Evolutionary conservation across 305 asterid genomes (phyloP), one percentile per base, ranked within the genome.

Genomic region (Rubia balearica): DNA sequence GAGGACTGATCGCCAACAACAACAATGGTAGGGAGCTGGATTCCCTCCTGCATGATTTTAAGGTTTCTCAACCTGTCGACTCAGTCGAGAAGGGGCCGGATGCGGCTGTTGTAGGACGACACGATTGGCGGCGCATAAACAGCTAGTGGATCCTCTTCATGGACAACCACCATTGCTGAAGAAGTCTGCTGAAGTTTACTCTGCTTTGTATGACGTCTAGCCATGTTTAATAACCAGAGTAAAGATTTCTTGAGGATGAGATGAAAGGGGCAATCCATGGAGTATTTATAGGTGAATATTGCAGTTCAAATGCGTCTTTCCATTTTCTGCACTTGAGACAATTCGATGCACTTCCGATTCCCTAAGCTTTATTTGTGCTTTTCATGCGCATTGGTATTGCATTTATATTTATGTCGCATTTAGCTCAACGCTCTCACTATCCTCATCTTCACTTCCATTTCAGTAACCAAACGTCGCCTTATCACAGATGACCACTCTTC

Each of bases 1-100:
- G 74, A 78, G 17, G 84, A 81, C 55, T 74, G 82, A 64, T 81
- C 82, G 0, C 84, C 82, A 0, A 77, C 77, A 13, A 81, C 76
- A n/a, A 81, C 82, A 65, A 80, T 77, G 17, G 84, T 74, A 0
- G 84, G 84, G 0, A 77, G 68, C 30, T 77, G 76, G 5, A 75
- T 73, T 11, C 79, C 83, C 55, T 79, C 83, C 68, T 79, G 80
- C 80, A 72, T 79, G 6, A 75, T 33, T 3, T 75, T 75, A 0
- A 74, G 72, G 45, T 68, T 67, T 8, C 77, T 11, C 0, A 78
- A 65, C 45, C 19, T 74, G 61, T 74, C 78, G 0, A 78, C 11
- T 14, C 69, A 74, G 10, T 74, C 65, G 11, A 72, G 69, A 1
- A 72, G 19, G 4, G 76, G 72, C 5, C 72, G 16, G 2, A 73